Conservation (phyloP, 768 basidiomycete genomes). For the Cystofilobasidium capitatum region DNA sequence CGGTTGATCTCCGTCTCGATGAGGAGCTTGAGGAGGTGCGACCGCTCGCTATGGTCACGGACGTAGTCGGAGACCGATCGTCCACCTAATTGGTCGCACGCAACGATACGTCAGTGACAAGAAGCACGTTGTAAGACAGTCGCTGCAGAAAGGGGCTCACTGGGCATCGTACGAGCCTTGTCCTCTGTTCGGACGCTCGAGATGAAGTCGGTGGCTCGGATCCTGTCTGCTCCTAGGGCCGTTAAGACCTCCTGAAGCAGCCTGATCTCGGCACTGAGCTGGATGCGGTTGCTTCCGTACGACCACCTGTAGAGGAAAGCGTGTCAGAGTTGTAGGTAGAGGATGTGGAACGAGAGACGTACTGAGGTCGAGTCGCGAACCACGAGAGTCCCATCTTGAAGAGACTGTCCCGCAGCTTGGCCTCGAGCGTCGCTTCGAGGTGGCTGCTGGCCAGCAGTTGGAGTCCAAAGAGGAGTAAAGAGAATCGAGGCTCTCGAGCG, state of each 20-base stretch:
- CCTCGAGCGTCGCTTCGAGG: slow-evolving; percentile 72
- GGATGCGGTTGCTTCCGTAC: slow-evolving; percentile 84
- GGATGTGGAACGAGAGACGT: slow-evolving; percentile 37
- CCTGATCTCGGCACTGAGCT: slow-evolving; percentile 79
- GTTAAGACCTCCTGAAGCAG: slow-evolving; percentile 73
- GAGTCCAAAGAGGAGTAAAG: slow-evolving; percentile 84
- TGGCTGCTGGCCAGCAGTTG: slow-evolving; percentile 80
- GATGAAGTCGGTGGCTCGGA: slow-evolving; percentile 46
- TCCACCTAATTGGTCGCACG: slow-evolving; percentile 30
- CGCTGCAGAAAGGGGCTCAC: slow-evolving; percentile 29
- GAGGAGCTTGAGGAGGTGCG: slow-evolving; percentile 66
- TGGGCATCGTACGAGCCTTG: slow-evolving; percentile 31
- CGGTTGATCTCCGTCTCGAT: slow-evolving; percentile 85
- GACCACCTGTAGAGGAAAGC: slow-evolving; percentile 60
- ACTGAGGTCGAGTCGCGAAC: slow-evolving; percentile 94
- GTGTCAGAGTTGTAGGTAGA: not conserved
- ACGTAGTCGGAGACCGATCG: slow-evolving; percentile 47
- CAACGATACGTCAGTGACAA: too few species aligned
- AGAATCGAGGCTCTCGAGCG: slow-evolving; percentile 79
- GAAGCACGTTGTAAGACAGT: not conserved
- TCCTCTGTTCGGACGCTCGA: slow-evolving; percentile 20
- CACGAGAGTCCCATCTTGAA: slow-evolving; percentile 76
- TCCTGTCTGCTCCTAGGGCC: slow-evolving; percentile 62
- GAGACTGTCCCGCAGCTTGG: slow-evolving; percentile 59
- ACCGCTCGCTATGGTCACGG: slow-evolving; percentile 55